Base-by-base conservation (phyloP, 441 rosid genomes). In the Erodium moschatum region DNA sequence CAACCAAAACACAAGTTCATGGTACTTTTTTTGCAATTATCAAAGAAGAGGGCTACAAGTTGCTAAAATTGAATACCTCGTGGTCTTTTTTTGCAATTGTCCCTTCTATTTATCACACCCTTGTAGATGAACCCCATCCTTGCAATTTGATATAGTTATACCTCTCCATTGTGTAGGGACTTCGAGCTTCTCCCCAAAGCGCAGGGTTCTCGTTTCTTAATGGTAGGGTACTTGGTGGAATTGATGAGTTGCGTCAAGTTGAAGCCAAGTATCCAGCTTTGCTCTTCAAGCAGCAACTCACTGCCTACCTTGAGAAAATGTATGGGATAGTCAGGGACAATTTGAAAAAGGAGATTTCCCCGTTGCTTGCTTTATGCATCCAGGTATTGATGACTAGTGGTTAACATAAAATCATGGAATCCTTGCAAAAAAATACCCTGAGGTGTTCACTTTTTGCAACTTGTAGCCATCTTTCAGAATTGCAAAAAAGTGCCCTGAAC, bases 221-320 rank as follows among this genome's bases (percentile, higher is more conserved):
- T 73, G 84, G 85, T 69, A 85, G 93, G 48, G 74, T 67, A 33
- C 84, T 80, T 66, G 82, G 91, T 70, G 85, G 89, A 64, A 50
- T 88, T 62, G 85, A 85, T 64, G 88, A 82, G 69, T 75, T 88
- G 71, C 86, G 83, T 31, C 90, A 85, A 82, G 88, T 88, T 56
- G 93, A 88, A 76, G 90, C 93, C 19, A 86, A 79, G 76, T 88
- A 88, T 82, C 90, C 93, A 64, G 88, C 90, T 74, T 70, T 88
- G 79, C 81, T 83, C 68, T 88, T 88, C 75, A 86, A 88, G 76
- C 93, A 88, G 74, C 93, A 88, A 67, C 90, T 88, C 75, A 86
- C 89, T 0, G 93, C 93, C 73, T 88, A 78, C 82, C 86, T 88
- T 71, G 93, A 88, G 81, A 88, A 86, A 82, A 88, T 88, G 75